Evolutionary conservation across 1,284 basidiomycete species (phyloP).

Genomic region (Meira nashicola): DNA sequence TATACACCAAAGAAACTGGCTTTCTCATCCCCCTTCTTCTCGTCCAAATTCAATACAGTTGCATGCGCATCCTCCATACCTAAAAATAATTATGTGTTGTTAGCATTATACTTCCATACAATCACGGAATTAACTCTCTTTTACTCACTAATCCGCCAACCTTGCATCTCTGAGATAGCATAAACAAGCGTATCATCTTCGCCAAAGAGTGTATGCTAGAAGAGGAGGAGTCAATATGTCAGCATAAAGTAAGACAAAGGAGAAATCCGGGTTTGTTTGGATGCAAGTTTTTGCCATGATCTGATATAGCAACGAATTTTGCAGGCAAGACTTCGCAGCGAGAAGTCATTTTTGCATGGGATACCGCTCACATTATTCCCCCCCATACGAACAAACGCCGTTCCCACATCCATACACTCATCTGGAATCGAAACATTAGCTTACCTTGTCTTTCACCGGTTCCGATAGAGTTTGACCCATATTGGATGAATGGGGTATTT

Average conservation of each 20-base stretch:
- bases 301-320: not conserved
- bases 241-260: not conserved
- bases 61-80: conserved; percentile 98
- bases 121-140: not conserved
- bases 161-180: conserved; percentile 94
- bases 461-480: conserved; percentile 57
- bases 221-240: not conserved
- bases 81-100: conserved; percentile 51
- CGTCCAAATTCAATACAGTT: conserved; percentile 60
- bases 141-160: conserved; percentile 89
- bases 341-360: too few species aligned
- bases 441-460: conserved; percentile 67
- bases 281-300: not conserved
- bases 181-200: conserved; percentile 74
- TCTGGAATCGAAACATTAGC: not conserved
- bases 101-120: conserved; percentile 11
- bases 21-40: conserved; percentile 35
- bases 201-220: conserved; percentile 69
- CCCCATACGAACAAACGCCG: not conserved
- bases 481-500: not conserved
- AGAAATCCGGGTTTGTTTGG: too few species aligned
- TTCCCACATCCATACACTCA: not conserved
- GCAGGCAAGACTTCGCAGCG: too few species aligned
- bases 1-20: conserved; percentile 86
- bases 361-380: too few species aligned